A percentile compares a stretch with the other conserved stretches of the same genome.
Conservation (phyloP, 176 grass and related monocot genomes). For the Zizania latifolia region DNA sequence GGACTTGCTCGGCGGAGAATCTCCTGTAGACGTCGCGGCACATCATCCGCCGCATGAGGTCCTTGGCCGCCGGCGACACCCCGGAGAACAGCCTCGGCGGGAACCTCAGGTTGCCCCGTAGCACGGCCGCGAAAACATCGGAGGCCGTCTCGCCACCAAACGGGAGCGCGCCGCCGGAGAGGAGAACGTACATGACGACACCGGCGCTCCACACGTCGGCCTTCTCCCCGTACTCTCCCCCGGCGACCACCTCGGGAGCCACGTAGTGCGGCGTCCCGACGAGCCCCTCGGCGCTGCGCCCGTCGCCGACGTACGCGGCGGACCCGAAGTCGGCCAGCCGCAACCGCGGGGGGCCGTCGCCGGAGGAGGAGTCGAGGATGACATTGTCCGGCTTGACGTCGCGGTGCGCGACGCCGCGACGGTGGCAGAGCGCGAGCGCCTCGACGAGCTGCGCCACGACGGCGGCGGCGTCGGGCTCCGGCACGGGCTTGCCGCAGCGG, state of each 20-base stretch:
- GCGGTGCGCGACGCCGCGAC: constrained; percentile 61
- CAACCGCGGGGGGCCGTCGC: neutral
- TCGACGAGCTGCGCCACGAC: constrained; percentile 50
- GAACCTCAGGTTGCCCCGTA: constrained; percentile 57
- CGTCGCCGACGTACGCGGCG: constrained; percentile 48
- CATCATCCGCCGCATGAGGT: constrained; percentile 75
- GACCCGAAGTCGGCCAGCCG: constrained; percentile 80
- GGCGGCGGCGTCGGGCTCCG: constrained; percentile 47
- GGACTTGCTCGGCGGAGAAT: constrained; percentile 78
- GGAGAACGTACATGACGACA: constrained; percentile 63
- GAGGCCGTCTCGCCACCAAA: constrained; percentile 63
- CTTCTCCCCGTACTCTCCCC: constrained; percentile 71
- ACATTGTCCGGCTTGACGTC: constrained; percentile 95
- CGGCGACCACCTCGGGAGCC: constrained; percentile 75
- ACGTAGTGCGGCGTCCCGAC: constrained; percentile 90
- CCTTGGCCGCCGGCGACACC: constrained; percentile 70
- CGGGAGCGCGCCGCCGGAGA: constrained; percentile 63
- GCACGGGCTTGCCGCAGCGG: constrained; percentile 41
- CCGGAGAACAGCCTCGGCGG: constrained; percentile 53
- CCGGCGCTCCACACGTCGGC: constrained; percentile 90
- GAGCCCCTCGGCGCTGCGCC: constrained; percentile 32
- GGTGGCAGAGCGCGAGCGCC: constrained; percentile 66
- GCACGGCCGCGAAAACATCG: constrained; percentile 65
- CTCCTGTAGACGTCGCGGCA: constrained; percentile 76
- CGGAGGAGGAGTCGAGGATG: constrained; percentile 33